Evolutionary conservation across 2,329 filamentous ascomycete species (phyloP), one percentile per base, ranked within the genome.

Genomic region (Aspergillus piperis): DNA sequence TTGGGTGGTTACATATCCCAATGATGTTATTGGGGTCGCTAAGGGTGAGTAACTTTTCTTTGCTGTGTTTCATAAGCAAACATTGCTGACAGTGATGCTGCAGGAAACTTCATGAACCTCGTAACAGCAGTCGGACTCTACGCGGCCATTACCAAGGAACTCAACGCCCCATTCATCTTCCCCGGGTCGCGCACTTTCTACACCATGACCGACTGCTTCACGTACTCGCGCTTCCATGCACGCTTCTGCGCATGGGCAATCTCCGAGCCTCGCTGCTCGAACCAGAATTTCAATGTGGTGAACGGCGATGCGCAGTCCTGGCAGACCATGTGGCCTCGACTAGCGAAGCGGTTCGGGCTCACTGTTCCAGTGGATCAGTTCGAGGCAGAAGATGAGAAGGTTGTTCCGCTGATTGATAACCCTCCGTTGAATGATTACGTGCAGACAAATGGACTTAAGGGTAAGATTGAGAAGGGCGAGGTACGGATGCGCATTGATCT

Each of bases 1-100:
- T 11, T 81, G 77, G 79, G 68, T 76, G 3, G 75, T 76, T 25
- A 81, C 80, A 0, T 77, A 78, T 39, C 78, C 80, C 1, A 74
- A 81, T 55, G 80, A 81, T 53, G 77, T 82, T 2, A 72, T 82
- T 27, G 79, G 80, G 19, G 41, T 44, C 23, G 41, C 41, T 23
- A 44, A 44, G 8, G 41, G 41, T 44, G 8, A 23, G 41, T 13
- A n/a, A n/a, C n/a, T n/a, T n/a, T n/a, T n/a, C n/a, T n/a, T n/a
- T n/a, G n/a, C n/a, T n/a, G n/a, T n/a, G n/a, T n/a, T n/a, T n/a
- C n/a, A n/a, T n/a, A n/a, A n/a, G n/a, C n/a, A n/a, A n/a, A n/a
- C n/a, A n/a, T n/a, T n/a, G n/a, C n/a, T n/a, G n/a, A n/a, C n/a
- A n/a, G n/a, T n/a, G n/a, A n/a, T n/a, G n/a, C n/a, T n/a, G n/a